Conservation (phyloP, 345 rosid genomes). For the Eucalyptus grandis region DNA sequence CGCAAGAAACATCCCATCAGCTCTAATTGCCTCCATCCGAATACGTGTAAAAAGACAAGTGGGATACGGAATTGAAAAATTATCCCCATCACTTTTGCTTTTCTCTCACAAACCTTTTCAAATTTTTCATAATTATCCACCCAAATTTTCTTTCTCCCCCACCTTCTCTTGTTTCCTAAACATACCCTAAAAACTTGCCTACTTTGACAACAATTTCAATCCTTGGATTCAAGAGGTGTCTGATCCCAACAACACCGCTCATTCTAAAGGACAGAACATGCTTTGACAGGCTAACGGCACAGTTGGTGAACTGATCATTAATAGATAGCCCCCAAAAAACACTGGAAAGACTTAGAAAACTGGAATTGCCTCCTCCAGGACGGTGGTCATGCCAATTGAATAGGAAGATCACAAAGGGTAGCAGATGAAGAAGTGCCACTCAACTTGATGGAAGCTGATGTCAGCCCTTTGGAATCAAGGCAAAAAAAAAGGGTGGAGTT, state of each 20-base stretch:
- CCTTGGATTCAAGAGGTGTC: not conserved
- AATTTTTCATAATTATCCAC: not conserved
- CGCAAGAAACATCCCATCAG: not conserved
- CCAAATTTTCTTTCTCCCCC: not conserved
- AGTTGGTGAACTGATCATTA: not conserved
- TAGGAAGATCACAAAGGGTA: no score
- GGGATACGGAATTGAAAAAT: not conserved
- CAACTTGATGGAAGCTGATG: not conserved
- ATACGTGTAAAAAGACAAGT: not conserved
- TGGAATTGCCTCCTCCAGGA: no score
- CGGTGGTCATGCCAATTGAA: no score
- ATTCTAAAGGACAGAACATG: not conserved
- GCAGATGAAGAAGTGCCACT: not conserved
- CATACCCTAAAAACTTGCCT: not conserved
- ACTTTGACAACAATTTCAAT: not conserved
- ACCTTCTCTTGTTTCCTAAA: not conserved
- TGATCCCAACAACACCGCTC: not conserved
- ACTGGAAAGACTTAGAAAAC: not conserved
- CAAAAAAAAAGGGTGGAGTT: not conserved
- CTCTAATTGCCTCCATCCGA: not conserved
- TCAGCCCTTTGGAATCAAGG: not conserved
- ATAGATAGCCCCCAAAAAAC: not conserved
- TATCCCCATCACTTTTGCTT: not conserved
- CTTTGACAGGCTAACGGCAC: not conserved
- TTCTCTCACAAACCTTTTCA: not conserved